phyloP scores from a whole-genome alignment of 768 basidiomycete genomes.

The Lentinula detonsa region DNA sequence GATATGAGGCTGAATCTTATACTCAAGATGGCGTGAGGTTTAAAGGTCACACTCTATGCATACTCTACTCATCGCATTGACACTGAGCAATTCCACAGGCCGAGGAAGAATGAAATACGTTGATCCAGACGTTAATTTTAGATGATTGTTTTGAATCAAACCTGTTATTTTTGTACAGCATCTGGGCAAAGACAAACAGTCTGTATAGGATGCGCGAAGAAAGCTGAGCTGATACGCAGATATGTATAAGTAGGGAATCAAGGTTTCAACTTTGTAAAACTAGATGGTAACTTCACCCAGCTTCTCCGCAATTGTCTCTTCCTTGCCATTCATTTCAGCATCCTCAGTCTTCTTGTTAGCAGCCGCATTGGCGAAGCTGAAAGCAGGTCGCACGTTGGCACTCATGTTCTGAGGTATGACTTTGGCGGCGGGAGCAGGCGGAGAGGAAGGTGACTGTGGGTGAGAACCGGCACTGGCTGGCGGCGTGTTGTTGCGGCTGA shows the following conservation, averaged over 20 bases:
- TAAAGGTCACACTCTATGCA: constrained; percentile 41
- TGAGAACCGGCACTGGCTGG: neutral
- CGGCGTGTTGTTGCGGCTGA: constrained; percentile 13
- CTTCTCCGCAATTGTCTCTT: constrained; percentile 20
- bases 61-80: neutral
- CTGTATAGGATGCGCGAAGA: neutral
- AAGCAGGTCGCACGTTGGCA: constrained; percentile 58
- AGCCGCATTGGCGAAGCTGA: constrained; percentile 82
- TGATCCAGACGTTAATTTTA: constrained; percentile 39
- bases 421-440: constrained; percentile 20
- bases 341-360: constrained; percentile 31
- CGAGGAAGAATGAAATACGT: constrained; percentile 65
- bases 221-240: neutral
- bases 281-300: constrained; percentile 30
- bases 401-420: constrained; percentile 23
- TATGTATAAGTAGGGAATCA: constrained; percentile 6
- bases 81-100: constrained; percentile 25
- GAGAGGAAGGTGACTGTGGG: constrained; percentile 8
- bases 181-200: neutral
- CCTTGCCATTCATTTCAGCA: constrained; percentile 8
- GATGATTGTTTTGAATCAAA: neutral
- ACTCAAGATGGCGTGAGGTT: constrained; percentile 49
- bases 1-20: constrained; percentile 24
- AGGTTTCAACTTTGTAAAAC: constrained; percentile 11
- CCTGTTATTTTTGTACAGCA: neutral